These are phyloP conservation scores for Cutaneotrichosporon arboriforme DNA, from an alignment of 1,284 basidiomycete genomes.

Conservation along the genomic window DNA sequence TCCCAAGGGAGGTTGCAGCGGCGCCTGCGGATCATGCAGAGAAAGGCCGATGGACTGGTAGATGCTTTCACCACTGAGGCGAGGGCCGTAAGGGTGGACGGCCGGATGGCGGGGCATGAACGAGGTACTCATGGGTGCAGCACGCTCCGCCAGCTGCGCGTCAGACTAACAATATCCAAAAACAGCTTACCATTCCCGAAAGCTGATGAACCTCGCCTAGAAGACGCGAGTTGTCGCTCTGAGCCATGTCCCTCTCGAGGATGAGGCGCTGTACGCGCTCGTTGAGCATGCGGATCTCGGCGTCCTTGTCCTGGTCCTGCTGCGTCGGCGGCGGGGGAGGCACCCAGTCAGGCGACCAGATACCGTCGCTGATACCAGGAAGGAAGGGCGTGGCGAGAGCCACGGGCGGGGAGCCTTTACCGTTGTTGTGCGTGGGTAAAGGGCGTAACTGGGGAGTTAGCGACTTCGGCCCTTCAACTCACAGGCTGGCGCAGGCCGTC, in stretches of 20 bases:
- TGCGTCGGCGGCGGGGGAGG: not conserved
- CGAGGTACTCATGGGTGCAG: not conserved
- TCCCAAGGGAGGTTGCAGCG: not conserved
- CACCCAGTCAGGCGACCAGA: constrained; percentile 11
- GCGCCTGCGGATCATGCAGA: not conserved
- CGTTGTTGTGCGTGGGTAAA: not conserved
- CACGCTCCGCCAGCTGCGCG: constrained; percentile 3
- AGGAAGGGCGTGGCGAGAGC: constrained; percentile 18
- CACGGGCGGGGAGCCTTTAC: not conserved
- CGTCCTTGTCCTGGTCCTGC: constrained; percentile 7
- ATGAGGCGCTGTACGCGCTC: constrained; percentile 24
- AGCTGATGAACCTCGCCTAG: constrained; percentile 14
- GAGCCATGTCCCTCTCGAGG: constrained; percentile 27
- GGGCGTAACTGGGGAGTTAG: not conserved
- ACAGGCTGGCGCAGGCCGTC: constrained; percentile 2
- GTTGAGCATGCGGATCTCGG: constrained; percentile 12
- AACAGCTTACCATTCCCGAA: constrained; percentile 5
- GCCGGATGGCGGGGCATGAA: not conserved
- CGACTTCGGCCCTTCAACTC: not conserved
- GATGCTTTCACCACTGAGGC: not conserved
- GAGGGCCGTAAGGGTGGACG: not conserved
- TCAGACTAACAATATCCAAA: not conserved
- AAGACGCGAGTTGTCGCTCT: constrained; percentile 11
- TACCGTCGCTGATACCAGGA: constrained; percentile 15
- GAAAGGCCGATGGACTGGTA: not conserved